Percentiles rank a stretch among this genome's conserved stretches.
Evolutionary conservation across 2,329 filamentous ascomycete genomes (phyloP).

Genomic region (Pseudogymnoascus sp.): DNA sequence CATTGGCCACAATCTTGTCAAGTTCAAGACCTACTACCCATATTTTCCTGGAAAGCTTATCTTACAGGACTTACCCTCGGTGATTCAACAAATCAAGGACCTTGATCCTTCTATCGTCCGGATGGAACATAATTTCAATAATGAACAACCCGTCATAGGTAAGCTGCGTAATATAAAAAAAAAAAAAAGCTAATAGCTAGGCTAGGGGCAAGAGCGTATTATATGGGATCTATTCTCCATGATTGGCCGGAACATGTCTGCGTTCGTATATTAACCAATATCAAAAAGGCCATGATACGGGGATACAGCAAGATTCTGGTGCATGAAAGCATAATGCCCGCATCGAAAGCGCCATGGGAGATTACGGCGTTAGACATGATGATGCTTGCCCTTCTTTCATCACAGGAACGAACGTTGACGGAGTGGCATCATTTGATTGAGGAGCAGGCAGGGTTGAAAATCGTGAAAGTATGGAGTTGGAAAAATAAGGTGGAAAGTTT

Average conservation of each 20-base stretch:
- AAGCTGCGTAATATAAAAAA: no score
- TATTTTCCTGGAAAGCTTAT: slow-evolving; percentile 13
- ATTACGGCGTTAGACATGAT: slow-evolving; percentile 31
- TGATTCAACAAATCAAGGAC: slow-evolving; percentile 9
- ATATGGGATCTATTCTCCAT: slow-evolving; percentile 27
- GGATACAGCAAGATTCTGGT: slow-evolving; percentile 31
- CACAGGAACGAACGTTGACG: slow-evolving; percentile 32
- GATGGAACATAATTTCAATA: slow-evolving; percentile 28
- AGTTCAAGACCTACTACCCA: slow-evolving; percentile 8
- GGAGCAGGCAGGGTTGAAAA: slow-evolving; percentile 26
- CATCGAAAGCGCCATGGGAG: slow-evolving; percentile 24
- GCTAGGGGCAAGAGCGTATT: slow-evolving; percentile 24
- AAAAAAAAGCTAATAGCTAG: neutral
- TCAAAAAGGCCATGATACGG: slow-evolving; percentile 22
- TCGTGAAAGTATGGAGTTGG: slow-evolving; percentile 27
- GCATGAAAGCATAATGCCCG: slow-evolving; percentile 31
- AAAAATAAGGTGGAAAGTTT: no score
- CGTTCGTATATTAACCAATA: slow-evolving; percentile 23
- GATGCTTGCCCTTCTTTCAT: slow-evolving; percentile 32
- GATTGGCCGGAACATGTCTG: slow-evolving; percentile 28
- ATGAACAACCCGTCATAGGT: slow-evolving; percentile 24
- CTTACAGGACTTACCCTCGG: slow-evolving; percentile 14
- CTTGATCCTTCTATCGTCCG: slow-evolving; percentile 17
- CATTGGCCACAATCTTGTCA: neutral
- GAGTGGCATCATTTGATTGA: slow-evolving; percentile 31